phyloP scores from a whole-genome alignment of 495 filamentous ascomycete species.

The Aspergillus avenaceus region DNA sequence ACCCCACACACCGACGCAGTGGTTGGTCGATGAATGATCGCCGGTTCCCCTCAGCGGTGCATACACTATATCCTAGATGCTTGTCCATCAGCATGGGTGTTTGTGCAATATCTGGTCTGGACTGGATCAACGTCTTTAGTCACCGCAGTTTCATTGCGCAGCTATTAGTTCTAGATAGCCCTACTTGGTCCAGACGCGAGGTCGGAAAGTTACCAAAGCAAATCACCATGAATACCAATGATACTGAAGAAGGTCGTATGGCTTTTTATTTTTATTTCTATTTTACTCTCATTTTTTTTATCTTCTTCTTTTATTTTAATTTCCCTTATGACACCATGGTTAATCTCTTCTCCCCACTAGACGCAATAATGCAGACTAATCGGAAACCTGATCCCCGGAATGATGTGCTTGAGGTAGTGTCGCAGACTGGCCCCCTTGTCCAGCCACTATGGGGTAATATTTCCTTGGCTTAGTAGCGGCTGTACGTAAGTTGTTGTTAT shows the following conservation, averaged over 20 bases:
- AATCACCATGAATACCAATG: no score
- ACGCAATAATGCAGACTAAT: no score
- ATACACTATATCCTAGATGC: not conserved
- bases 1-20: not conserved
- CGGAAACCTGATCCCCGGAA: not conserved
- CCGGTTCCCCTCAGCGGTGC: not conserved
- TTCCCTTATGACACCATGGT: no score
- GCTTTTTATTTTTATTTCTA: not conserved
- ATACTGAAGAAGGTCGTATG: no score
- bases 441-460: not conserved
- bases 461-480: not conserved
- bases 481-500: not conserved
- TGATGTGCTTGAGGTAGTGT: conserved; percentile 8
- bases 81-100: not conserved
- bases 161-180: not conserved
- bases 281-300: no score
- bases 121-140: not conserved
- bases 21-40: not conserved
- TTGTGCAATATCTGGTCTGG: not conserved
- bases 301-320: no score
- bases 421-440: not conserved
- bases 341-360: no score
- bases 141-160: not conserved
- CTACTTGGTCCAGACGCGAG: not conserved
- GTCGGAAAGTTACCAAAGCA: not conserved